Evolutionary conservation across 2,329 filamentous ascomycete genomes (phyloP).

Genomic region (Colletotrichum sp.): DNA sequence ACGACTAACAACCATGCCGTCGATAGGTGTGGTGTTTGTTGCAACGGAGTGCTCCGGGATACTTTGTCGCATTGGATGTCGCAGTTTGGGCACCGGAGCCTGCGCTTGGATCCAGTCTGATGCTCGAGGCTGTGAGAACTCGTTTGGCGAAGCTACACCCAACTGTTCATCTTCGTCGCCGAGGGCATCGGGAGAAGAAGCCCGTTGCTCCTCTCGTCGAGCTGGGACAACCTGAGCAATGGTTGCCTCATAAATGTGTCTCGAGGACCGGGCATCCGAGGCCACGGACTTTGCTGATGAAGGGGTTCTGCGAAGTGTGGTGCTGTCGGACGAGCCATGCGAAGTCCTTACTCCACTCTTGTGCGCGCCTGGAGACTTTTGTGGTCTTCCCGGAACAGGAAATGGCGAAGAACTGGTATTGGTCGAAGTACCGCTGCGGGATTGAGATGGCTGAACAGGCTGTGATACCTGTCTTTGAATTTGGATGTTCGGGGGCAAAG

Average conservation of each 20-base stretch:
- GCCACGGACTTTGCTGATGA: background rate
- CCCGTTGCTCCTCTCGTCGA: background rate
- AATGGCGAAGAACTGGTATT: background rate
- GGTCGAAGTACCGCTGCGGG: background rate
- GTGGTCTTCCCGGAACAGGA: background rate
- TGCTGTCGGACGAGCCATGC: background rate
- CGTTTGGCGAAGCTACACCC: background rate
- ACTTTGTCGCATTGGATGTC: background rate
- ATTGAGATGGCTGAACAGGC: background rate
- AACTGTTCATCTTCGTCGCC: background rate
- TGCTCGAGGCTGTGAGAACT: background rate
- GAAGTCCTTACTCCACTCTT: background rate
- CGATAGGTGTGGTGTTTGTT: background rate
- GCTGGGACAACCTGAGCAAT: background rate
- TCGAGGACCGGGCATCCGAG: background rate
- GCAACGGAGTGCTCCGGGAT: constrained; percentile 5
- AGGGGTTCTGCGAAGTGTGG: background rate
- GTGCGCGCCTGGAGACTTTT: background rate
- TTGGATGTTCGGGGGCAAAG: background rate
- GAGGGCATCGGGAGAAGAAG: background rate
- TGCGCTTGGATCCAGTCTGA: constrained; percentile 9
- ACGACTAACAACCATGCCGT: background rate
- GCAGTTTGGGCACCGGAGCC: background rate
- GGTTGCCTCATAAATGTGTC: background rate
- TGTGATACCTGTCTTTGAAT: background rate